phyloP scores from a whole-genome alignment of 1,284 basidiomycete genomes.

The Trichosporon inkin region DNA sequence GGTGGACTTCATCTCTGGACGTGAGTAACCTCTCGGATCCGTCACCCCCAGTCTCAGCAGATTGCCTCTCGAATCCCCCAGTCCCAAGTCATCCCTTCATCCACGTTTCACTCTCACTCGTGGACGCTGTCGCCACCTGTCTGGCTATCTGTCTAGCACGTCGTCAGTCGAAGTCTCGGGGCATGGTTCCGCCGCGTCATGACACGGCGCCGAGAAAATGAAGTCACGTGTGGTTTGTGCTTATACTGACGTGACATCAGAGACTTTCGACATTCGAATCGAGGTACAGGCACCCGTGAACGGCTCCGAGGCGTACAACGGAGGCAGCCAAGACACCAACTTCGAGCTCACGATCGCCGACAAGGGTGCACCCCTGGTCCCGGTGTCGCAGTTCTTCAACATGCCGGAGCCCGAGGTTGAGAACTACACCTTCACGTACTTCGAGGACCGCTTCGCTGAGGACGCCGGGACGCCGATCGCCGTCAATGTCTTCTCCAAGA shows the following conservation, averaged over 20 bases:
- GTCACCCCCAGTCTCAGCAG: neutral
- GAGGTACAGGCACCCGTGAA: conserved; percentile 52
- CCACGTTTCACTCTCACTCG: too few species aligned
- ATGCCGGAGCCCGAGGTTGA: conserved; percentile 34
- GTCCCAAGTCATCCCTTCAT: neutral
- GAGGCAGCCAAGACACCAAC: conserved; percentile 39
- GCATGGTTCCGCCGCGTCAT: too few species aligned
- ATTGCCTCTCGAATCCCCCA: too few species aligned
- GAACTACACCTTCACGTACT: conserved; percentile 44
- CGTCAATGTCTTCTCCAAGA: conserved; percentile 50
- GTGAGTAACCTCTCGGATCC: conserved; percentile 18
- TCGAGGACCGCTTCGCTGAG: conserved; percentile 48
- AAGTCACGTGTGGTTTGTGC: neutral
- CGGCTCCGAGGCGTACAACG: conserved; percentile 49
- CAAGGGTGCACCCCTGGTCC: conserved; percentile 34
- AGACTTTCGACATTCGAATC: conserved; percentile 44
- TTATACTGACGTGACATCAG: conserved; percentile 10
- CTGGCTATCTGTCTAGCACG: too few species aligned
- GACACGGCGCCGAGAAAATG: too few species aligned
- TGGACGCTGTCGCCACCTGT: too few species aligned
- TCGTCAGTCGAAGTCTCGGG: too few species aligned
- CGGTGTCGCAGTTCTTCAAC: conserved; percentile 45
- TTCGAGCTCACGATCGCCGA: conserved; percentile 45
- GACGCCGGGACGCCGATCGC: conserved; percentile 37
- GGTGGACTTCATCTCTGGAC: conserved; percentile 44